Evolutionary conservation across 2,329 filamentous ascomycete genomes (phyloP), one percentile per base, ranked within the genome.

Genomic region (Neopestalotiopsis rosae): DNA sequence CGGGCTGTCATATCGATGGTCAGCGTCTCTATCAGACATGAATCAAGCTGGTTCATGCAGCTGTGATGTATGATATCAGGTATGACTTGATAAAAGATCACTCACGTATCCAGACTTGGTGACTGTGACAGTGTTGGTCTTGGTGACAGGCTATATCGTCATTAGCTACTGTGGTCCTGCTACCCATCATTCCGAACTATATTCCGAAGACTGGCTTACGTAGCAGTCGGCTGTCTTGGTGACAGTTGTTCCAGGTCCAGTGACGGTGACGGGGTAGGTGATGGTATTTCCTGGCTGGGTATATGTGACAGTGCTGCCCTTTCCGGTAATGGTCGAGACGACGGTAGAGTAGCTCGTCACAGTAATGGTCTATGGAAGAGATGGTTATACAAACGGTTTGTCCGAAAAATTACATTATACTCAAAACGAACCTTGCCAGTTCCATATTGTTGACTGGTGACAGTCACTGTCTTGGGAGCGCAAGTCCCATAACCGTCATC

Each of bases 311-410:
- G 62, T 65, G 20, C n/a, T 52, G 9, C 9, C 62, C 24, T 45
- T 45, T 13, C 38, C 38, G n/a, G 62, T 12, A 30, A 49, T 28
- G 7, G 63, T 66, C 5, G 45, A 49, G 42, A 66, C 63, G 12
- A 66, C 45, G 12, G 63, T 66, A 5, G 63, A 56, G 32, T n/a
- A 66, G 49, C 63, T 66, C 5, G 63, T 66, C 13, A 66, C 63
- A 10, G 63, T 66, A 28, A 66, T 57, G n/a, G 63, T 66, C 63
- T 66, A 7, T 20, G 3, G 12, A 32, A 28, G 10, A 49, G 28
- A 34, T 14, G n/a, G 45, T 57, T 13, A 62, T 45, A 4, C 38
- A 24, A 14, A 17, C 20, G 14, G 9, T 10, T 5, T 20, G 24
- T 24, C 17, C 10, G 24, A 30, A 24, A 24, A 65, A 40, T 3